These are phyloP conservation scores for Neurospora cerealis DNA, from an alignment of 495 filamentous ascomycete genomes.

Conservation along the genomic window DNA sequence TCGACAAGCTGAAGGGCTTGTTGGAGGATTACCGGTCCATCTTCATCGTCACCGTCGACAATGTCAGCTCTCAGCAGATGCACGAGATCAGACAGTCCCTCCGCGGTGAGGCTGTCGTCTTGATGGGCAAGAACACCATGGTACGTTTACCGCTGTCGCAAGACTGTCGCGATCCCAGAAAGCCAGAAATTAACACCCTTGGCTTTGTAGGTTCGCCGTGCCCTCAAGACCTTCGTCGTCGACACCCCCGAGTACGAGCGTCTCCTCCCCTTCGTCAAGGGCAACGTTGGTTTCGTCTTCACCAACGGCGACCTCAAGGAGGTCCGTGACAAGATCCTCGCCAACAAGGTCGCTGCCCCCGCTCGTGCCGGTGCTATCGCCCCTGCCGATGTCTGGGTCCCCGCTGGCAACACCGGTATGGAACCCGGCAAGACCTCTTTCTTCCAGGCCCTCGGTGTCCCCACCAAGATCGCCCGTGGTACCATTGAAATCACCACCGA, in stretches of 20 bases:
- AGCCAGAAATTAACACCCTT: not conserved
- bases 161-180: not conserved
- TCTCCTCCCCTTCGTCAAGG: constrained; percentile 89
- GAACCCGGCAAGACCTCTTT: constrained; percentile 99
- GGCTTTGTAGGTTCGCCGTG: constrained; percentile 69
- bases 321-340: constrained; percentile 84
- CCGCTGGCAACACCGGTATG: constrained; percentile 99
- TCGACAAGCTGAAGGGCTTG: constrained; percentile 95
- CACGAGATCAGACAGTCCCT: constrained; percentile 94
- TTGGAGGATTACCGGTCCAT: constrained; percentile 86
- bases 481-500: constrained; percentile 99
- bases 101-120: constrained; percentile 79
- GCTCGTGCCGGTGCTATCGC: constrained; percentile 95
- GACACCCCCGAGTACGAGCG: constrained; percentile 96
- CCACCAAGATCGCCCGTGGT: constrained; percentile 99
- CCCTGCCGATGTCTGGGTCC: constrained; percentile 80
- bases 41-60: constrained; percentile 96
- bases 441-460: constrained; percentile 99
- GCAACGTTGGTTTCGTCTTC: constrained; percentile 99
- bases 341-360: constrained; percentile 94
- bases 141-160: constrained; percentile 33
- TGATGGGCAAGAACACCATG: constrained; percentile 99
- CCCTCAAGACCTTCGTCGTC: constrained; percentile 84
- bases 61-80: constrained; percentile 99
- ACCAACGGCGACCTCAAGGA: constrained; percentile 91